Evolutionary conservation across 2,329 filamentous ascomycete species (phyloP).

Genomic region (Aureobasidium musti): DNA sequence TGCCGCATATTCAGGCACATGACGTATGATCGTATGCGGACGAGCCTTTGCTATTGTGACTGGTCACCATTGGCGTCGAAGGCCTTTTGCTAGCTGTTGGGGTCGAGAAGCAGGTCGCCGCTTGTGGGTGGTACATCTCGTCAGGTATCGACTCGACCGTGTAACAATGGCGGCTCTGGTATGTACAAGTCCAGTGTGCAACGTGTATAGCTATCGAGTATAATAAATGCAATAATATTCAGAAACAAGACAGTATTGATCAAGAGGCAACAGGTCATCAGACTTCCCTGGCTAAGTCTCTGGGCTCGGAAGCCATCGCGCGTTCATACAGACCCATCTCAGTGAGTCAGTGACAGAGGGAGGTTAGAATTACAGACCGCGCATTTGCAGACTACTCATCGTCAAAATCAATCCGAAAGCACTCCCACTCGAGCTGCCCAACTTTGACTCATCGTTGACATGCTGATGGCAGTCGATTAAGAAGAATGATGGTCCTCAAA

Average conservation of each 20-base stretch:
- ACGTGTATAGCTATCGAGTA: too few species aligned
- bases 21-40: neutral
- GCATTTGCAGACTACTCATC: neutral
- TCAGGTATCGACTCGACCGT: conserved; percentile 6
- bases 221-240: too few species aligned
- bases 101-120: conserved; percentile 14
- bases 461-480: too few species aligned
- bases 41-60: neutral
- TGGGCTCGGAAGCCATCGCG: too few species aligned
- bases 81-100: neutral
- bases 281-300: too few species aligned
- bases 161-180: neutral
- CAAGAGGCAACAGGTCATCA: too few species aligned
- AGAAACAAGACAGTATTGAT: too few species aligned
- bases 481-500: neutral
- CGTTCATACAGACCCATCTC: too few species aligned
- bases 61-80: neutral
- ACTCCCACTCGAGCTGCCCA: neutral
- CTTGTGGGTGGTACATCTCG: conserved; percentile 3
- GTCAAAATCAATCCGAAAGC: neutral
- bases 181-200: neutral
- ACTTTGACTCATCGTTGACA: neutral
- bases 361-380: too few species aligned
- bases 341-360: too few species aligned
- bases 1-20: conserved; percentile 20